Evolutionary conservation across 202 grass and related monocot genomes (phyloP), one percentile per base, ranked within the genome.

Genomic region (Alloteropsis angusta): DNA sequence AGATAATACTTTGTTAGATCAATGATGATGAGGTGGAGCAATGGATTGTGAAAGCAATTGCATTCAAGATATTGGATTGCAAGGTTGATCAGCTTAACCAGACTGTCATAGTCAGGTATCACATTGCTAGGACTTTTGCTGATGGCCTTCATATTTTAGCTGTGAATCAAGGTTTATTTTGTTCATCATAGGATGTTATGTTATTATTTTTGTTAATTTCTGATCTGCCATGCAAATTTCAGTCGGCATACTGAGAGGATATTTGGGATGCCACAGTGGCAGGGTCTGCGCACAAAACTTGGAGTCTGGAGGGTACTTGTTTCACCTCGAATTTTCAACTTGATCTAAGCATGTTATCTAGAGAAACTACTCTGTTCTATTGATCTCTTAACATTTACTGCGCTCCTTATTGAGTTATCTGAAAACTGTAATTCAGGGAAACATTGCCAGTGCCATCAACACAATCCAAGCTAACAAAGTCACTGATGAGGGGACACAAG

Each of bases 1-100:
- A 32, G 81, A 15, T 52, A 64, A 10, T 46, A 8, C 75, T 80
- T 34, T 86, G n/a, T 28, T 78, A 98, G 96, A 95, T 98, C 69
- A 93, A 77, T 43, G 96, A 94, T 18, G 87, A 92, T 41, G 92
- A 95, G 60, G 96, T 95, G 53, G 96, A 98, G 53, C 85, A 87
- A 68, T 98, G 96, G 96, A 83, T 95, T 62, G 96, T 98, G 11
- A 98, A 98, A 95, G 87, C 96, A 71, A 98, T 98, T 56, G 85
- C 86, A 4, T 85, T 47, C 30, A 95, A 98, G 84, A 86, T 90
- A 73, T 49, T 98, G 66, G 92, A 91, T 72, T 98, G 96, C 75
- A 98, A 90, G 78, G 66, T 93, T 56, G 88, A 90, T 60, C 88
- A 93, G 72, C 84, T 90, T 75, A 93, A 93, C 50, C 87, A 87